These are phyloP conservation scores for Neoboletus magnificus DNA, from an alignment of 768 basidiomycete genomes.

Conservation along the genomic window DNA sequence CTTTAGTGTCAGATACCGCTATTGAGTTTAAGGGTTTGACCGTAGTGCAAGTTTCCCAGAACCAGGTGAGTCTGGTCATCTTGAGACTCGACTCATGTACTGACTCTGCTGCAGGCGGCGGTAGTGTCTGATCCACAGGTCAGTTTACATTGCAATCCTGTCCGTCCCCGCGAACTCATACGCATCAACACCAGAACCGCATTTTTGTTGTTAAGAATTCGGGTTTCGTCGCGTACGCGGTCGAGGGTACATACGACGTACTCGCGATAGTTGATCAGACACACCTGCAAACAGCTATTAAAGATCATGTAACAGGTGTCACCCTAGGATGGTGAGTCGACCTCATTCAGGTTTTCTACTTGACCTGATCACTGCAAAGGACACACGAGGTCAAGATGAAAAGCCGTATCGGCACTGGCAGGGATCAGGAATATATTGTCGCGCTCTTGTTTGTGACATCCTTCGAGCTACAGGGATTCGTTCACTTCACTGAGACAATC, in stretches of 20 bases:
- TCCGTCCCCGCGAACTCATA: not conserved
- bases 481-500: not conserved
- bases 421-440: constrained; percentile 65
- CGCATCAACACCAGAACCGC: constrained; percentile 43
- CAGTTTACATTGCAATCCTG: not conserved
- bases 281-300: constrained; percentile 58
- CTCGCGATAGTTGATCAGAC: constrained; percentile 84
- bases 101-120: constrained; percentile 40
- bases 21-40: constrained; percentile 78
- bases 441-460: constrained; percentile 62
- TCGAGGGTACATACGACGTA: constrained; percentile 75
- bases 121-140: constrained; percentile 73
- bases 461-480: not conserved
- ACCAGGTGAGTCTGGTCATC: constrained; percentile 42
- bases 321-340: constrained; percentile 52
- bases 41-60: constrained; percentile 85
- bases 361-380: constrained; percentile 22
- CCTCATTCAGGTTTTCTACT: not conserved
- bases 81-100: not conserved
- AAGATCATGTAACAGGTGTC: constrained; percentile 59
- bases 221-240: constrained; percentile 74
- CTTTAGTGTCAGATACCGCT: constrained; percentile 73
- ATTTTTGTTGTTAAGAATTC: constrained; percentile 79
- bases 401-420: constrained; percentile 44
- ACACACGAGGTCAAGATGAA: constrained; percentile 80